Evolutionary conservation across 1,284 basidiomycete genomes (phyloP), one percentile per base, ranked within the genome.

Genomic region (Albatrellus sp.): DNA sequence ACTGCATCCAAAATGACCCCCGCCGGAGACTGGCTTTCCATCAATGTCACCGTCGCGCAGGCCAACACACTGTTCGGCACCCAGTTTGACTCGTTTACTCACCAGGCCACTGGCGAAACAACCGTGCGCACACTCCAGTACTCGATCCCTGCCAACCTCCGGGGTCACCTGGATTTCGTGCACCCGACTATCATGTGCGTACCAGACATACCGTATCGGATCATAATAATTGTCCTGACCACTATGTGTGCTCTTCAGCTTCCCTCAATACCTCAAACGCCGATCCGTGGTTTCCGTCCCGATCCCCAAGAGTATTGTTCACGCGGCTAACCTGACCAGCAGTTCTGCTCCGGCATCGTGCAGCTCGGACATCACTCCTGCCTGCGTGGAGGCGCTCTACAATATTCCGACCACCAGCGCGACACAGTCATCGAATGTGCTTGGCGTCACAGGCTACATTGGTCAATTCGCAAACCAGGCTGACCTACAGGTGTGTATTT

Each of bases 51-150:
- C 2, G 53, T 65, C 33, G 54, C 55, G 48, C 54, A 63, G 48
- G 67, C 65, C 8, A 64, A 57, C 44, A 46, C 46, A 19, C 54
- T 69, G 11, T 50, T 69, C 19, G 47, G 50, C 24, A 53, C 63
- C 30, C 48, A 65, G 24, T 69, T 61, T 52, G 51, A 56, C 32
- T 50, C 55, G 13, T 67, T 63, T 51, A 55, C 50, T 28, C 60
- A 67, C 48, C 40, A 50, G 17, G 50, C 52, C n/a, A 61, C 55
- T 9, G 59, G 61, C 40, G 41, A 56, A 41, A 44, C 53, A 30
- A 43, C 54, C 19, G 48, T 60, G 42, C 62, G 64, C 44, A 68
- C 65, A 3, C 57, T 67, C 36, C 46, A 55, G 1, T 67, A 67
- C 50, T 65, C 64, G 2, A 53, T 68, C 33, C 65, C 65, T 1